phyloP scores from a whole-genome alignment of 2,329 filamentous ascomycete genomes.

The Penicillium hesseltinei region DNA sequence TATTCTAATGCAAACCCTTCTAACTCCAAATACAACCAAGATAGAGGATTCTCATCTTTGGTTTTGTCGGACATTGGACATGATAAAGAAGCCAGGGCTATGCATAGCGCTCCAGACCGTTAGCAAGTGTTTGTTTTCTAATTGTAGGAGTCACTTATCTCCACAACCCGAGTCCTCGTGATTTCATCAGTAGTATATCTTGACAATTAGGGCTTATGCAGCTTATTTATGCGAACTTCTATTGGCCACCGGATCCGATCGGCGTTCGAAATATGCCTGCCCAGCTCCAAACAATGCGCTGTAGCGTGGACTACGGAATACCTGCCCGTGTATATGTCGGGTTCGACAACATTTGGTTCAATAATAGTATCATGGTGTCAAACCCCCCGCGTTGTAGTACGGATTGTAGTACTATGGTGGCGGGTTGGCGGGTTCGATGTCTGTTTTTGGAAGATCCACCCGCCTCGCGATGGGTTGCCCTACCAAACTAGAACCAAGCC shows the following conservation, averaged over 20 bases:
- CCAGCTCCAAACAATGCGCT: not conserved
- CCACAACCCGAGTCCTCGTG: not conserved
- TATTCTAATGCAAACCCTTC: not conserved
- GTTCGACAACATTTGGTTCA: too few species aligned
- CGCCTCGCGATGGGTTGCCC: conserved; percentile 1
- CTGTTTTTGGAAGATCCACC: conserved; percentile 2
- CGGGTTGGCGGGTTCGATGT: conserved; percentile 5
- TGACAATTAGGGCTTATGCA: not conserved
- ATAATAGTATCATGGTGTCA: not conserved
- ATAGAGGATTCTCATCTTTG: not conserved
- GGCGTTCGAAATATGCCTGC: not conserved
- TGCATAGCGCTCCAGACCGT: not conserved
- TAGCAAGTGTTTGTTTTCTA: not conserved
- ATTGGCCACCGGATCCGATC: not conserved
- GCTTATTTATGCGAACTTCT: not conserved
- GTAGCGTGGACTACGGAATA: not conserved
- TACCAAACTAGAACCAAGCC: not conserved
- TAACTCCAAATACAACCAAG: not conserved
- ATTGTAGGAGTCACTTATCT: not conserved
- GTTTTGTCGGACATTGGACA: not conserved
- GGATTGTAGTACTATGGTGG: not conserved
- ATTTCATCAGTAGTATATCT: not conserved
- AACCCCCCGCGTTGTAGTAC: not conserved
- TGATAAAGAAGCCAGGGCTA: not conserved
- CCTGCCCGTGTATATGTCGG: not conserved